A percentile compares a stretch with the other conserved stretches of the same genome.
phyloP scores from a whole-genome alignment of 2,329 filamentous ascomycete genomes.

The Plenodomus biglobosus region DNA sequence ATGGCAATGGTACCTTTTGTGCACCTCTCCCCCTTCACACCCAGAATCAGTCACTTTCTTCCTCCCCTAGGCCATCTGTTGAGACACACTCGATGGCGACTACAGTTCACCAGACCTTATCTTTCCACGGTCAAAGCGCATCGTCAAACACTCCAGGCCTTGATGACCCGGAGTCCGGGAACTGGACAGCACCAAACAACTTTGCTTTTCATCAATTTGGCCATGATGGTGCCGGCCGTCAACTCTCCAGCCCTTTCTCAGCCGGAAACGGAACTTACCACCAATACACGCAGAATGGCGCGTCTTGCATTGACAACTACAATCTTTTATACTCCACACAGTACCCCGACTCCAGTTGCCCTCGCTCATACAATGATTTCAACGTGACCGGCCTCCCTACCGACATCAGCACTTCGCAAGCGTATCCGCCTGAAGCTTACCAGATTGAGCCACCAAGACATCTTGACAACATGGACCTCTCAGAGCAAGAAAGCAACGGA shows the following conservation, averaged over 20 bases:
- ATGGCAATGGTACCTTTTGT: conserved; percentile 21
- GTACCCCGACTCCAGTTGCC: conserved; percentile 19
- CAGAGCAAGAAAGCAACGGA: conserved; percentile 19
- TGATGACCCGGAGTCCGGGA: conserved; percentile 18
- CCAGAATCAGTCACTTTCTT: conserved; percentile 15
- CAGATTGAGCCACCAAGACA: conserved; percentile 32
- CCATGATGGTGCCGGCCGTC: conserved; percentile 16
- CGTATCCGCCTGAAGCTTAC: conserved; percentile 38
- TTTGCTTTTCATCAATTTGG: conserved; percentile 11
- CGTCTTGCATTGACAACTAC: conserved; percentile 28
- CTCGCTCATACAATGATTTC: conserved; percentile 25
- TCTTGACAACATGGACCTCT: conserved; percentile 22
- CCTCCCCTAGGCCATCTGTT: conserved; percentile 12
- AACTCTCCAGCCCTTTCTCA: conserved; percentile 11
- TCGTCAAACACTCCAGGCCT: conserved; percentile 16
- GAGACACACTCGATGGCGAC: conserved; percentile 17
- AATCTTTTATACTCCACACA: conserved; percentile 20
- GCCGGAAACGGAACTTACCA: conserved; percentile 10
- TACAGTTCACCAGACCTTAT: conserved; percentile 11
- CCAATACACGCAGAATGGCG: conserved; percentile 22
- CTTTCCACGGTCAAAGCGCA: conserved; percentile 4
- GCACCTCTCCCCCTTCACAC: conserved; percentile 17
- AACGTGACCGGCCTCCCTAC: conserved; percentile 17
- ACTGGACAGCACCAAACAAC: conserved; percentile 24
- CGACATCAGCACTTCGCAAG: conserved; percentile 14